These are phyloP conservation scores for Pyrenochaeta sp. DNA, from an alignment of 2,329 filamentous ascomycete species.

Conservation along the genomic window DNA sequence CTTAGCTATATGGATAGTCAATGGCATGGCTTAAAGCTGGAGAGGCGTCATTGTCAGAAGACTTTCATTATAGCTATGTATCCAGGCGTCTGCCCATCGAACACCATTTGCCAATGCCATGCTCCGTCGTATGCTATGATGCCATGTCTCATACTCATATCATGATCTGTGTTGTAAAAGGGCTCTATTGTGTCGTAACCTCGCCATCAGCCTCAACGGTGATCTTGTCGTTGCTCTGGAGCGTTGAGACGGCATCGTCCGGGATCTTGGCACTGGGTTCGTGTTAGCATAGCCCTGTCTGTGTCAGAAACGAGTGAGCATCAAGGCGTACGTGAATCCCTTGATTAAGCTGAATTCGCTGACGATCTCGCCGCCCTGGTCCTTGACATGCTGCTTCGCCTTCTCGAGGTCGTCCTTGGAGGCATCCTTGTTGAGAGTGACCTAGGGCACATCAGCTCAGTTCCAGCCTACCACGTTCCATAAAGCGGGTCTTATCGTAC, in stretches of 20 bases:
- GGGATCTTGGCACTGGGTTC: slow-evolving; percentile 74
- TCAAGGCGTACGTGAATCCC: slow-evolving; percentile 80
- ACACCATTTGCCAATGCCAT: slow-evolving; percentile 10
- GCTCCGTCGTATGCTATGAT: slow-evolving; percentile 7
- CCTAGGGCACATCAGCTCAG: slow-evolving; percentile 58
- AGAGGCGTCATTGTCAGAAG: neutral
- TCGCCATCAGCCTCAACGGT: slow-evolving; percentile 79
- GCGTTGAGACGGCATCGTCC: slow-evolving; percentile 69
- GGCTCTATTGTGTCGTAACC: slow-evolving; percentile 73
- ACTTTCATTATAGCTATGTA: slow-evolving; percentile 11
- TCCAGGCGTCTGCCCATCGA: slow-evolving; percentile 7
- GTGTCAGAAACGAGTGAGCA: neutral
- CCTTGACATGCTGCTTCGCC: slow-evolving; percentile 76
- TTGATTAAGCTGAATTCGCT: slow-evolving; percentile 89
- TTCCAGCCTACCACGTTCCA: neutral
- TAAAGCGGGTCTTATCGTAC: slow-evolving; percentile 6
- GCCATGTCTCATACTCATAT: neutral
- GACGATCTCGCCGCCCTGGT: slow-evolving; percentile 83
- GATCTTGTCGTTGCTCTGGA: slow-evolving; percentile 75
- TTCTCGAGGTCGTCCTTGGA: slow-evolving; percentile 74
- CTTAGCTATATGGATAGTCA: too few species aligned
- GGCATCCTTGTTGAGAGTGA: slow-evolving; percentile 79
- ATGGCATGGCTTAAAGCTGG: neutral
- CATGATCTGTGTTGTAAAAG: neutral
- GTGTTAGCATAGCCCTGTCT: slow-evolving; percentile 8